Percentiles rank a stretch among this genome's conserved stretches.
Conservation (phyloP, 2,329 filamentous ascomycete genomes). For the Ophidiomyces ophidiicola region DNA sequence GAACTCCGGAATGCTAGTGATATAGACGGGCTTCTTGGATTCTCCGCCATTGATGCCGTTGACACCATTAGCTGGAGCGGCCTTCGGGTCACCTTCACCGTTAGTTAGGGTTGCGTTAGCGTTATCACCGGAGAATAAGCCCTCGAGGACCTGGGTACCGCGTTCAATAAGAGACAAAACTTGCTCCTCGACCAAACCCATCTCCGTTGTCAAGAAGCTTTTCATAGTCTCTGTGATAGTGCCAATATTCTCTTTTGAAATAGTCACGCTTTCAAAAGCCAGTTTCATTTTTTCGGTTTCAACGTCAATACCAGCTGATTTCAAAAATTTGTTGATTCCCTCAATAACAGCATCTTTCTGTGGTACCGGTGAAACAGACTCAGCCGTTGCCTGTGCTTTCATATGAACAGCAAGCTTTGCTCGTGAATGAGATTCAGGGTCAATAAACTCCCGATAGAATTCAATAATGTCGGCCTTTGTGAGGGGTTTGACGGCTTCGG, state of each 20-base stretch:
- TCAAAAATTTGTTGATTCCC: conserved; percentile 37
- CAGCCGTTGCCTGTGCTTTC: conserved; percentile 54
- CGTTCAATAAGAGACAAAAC: conserved; percentile 39
- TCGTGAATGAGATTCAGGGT: conserved; percentile 57
- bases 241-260: conserved; percentile 36
- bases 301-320: conserved; percentile 35
- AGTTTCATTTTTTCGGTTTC: conserved; percentile 33
- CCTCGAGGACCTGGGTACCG: conserved; percentile 38
- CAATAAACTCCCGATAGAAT: conserved; percentile 67
- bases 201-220: conserved; percentile 39
- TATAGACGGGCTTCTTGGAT: conserved; percentile 43
- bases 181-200: conserved; percentile 41
- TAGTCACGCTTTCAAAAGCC: conserved; percentile 36
- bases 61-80: conserved; percentile 25
- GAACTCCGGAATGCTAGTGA: conserved; percentile 68
- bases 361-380: conserved; percentile 24
- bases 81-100: conserved; percentile 27
- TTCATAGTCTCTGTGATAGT: conserved; percentile 42
- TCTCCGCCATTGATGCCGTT: conserved; percentile 14
- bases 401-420: conserved; percentile 81
- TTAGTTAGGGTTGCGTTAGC: conserved; percentile 29
- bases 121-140: conserved; percentile 37
- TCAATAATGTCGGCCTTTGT: conserved; percentile 68
- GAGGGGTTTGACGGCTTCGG: conserved; percentile 57
- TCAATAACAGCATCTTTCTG: conserved; percentile 29